These are phyloP conservation scores for Blastocystis sp. DNA, from an alignment of 352 stramenopile species.

Conservation along the genomic window DNA sequence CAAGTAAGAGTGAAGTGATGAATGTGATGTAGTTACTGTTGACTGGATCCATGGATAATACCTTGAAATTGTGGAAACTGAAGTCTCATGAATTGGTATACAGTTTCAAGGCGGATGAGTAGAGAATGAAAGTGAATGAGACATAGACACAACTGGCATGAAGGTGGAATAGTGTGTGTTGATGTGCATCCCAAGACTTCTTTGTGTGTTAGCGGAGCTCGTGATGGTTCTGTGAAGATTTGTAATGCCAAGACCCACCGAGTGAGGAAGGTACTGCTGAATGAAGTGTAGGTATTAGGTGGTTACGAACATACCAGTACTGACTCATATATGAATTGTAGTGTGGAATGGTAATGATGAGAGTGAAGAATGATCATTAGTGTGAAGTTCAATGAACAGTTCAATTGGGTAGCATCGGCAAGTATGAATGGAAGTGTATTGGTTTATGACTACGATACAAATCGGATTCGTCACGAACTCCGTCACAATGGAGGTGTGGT, in stretches of 20 bases:
- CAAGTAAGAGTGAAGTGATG: background rate
- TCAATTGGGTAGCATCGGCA: conserved; percentile 54
- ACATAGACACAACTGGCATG: conserved; percentile 45
- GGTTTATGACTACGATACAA: conserved; percentile 53
- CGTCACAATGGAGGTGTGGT: conserved; percentile 49
- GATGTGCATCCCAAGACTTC: conserved; percentile 20
- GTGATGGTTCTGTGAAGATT: conserved; percentile 54
- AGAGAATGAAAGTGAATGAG: background rate
- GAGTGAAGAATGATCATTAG: background rate
- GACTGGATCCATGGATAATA: conserved; percentile 50
- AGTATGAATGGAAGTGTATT: conserved; percentile 47
- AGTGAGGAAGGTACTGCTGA: background rate
- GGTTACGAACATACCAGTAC: conserved; percentile 14
- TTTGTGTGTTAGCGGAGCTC: conserved; percentile 14
- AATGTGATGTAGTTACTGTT: conserved; percentile 24
- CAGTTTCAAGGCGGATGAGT: conserved; percentile 40
- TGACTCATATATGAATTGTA: conserved; percentile 31
- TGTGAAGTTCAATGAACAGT: conserved; percentile 32
- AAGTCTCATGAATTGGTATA: conserved; percentile 33
- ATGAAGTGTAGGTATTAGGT: conserved; percentile 18
- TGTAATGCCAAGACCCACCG: conserved; percentile 44
- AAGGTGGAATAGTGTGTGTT: conserved; percentile 30
- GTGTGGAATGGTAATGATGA: background rate
- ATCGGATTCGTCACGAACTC: conserved; percentile 27
- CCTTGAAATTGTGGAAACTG: conserved; percentile 51